Base-by-base conservation (phyloP, 2,329 filamentous ascomycete species). In the Clarireedia monteithiana region DNA sequence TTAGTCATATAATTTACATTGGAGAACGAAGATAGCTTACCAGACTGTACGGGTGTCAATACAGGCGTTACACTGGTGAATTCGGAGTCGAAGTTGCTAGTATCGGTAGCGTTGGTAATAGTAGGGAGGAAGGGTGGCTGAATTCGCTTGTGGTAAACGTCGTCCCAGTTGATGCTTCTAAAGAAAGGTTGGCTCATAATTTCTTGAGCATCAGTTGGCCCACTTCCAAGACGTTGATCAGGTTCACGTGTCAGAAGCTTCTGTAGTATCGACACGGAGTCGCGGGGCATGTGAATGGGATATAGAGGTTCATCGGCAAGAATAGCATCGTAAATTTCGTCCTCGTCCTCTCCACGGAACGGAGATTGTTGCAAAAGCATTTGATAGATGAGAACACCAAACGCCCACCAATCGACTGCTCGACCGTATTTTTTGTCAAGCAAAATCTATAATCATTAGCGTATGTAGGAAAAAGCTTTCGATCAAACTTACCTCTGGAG, bases 171-270 rank as follows among this genome's bases (percentile, higher is more conserved):
- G 71, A 97, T 89, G 70, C 94, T 95, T 60, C 91, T 81, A 78
- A 99, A 99, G 79, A 99, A 99, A 1, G 94, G 89, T 71, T 99
- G 94, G 69, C 86, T 95, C 94, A 99, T 99, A 69, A 99, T 88
- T 73, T 99, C 94, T 73, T 97, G 91, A 3, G 94, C 94, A 73
- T 99, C 94, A 0, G 94, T 97, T 2, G 94, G 92, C 3, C 94
- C 94, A 63, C 90, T 95, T 60, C 94, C 94, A 30, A 99, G 81
- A 63, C 94, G 86, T 68, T 94, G 81, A 66, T 97, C 94, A 0
- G 94, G 94, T 73, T 99, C 94, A 62, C 94, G 86, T 6, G 91
- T 99, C 60, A 99, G 82, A 54, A 99, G 81, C 76, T 99, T 99
- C 75, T 99, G 94, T 40, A 99, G 80, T 62, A 99, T 97, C 4